Percentiles rank a stretch among this genome's conserved stretches.
Conservation (phyloP, 2,329 filamentous ascomycete genomes). For the Chalara sp. region DNA sequence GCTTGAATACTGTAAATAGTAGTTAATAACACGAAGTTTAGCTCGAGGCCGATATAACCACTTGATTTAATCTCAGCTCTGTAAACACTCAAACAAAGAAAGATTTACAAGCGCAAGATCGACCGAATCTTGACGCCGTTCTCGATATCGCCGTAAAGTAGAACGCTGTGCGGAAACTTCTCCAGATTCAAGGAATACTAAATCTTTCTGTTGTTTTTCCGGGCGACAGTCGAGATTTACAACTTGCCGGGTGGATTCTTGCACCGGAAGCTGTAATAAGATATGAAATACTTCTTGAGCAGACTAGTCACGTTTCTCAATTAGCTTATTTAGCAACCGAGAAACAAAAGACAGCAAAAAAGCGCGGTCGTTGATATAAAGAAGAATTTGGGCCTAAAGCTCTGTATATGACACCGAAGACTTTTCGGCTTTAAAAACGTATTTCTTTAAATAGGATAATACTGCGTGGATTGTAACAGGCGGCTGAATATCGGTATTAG, state of each 20-base stretch:
- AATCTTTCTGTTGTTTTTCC: background rate
- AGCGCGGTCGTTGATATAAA: background rate
- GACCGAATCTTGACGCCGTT: background rate
- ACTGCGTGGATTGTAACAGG: background rate
- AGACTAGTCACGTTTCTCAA: background rate
- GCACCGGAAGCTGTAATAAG: background rate
- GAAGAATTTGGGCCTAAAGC: background rate
- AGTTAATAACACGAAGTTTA: background rate
- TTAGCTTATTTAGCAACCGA: background rate
- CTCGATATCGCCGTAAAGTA: background rate
- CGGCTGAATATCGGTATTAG: background rate
- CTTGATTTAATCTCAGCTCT: background rate
- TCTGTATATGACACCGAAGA: background rate
- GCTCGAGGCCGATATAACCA: background rate
- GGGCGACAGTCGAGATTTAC: background rate
- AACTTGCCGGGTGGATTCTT: background rate
- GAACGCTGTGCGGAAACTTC: background rate
- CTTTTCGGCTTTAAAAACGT: background rate
- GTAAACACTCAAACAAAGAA: background rate
- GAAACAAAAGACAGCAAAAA: background rate
- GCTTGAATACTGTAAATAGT: background rate
- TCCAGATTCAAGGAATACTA: background rate
- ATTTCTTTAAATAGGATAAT: background rate
- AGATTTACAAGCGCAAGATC: background rate
- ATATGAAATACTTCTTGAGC: background rate